A percentile compares a stretch with the other conserved stretches of the same genome.
These are phyloP conservation scores for Yarrowia sp. DNA, from an alignment of 805 yeast species.

Conservation along the genomic window DNA sequence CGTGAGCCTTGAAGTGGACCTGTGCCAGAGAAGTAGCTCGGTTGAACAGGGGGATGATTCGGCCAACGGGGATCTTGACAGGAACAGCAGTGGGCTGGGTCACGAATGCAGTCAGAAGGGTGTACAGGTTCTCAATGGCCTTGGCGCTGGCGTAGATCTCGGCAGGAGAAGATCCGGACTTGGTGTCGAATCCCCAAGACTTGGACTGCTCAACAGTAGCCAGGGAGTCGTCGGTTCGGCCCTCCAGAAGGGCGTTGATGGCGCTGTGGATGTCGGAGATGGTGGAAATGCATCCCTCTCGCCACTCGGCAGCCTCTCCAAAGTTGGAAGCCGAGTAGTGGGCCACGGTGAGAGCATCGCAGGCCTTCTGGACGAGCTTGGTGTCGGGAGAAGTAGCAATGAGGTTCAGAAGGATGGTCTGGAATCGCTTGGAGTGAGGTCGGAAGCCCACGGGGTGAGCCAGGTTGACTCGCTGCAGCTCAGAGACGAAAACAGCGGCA, in stretches of 20 bases:
- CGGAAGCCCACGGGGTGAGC: slow-evolving; percentile 76
- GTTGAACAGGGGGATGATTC: slow-evolving; percentile 52
- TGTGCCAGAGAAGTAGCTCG: slow-evolving; percentile 48
- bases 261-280: slow-evolving; percentile 30
- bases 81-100: slow-evolving; percentile 54
- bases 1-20: slow-evolving; percentile 52
- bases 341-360: slow-evolving; percentile 53
- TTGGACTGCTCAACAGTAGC: neutral
- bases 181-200: slow-evolving; percentile 14
- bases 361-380: slow-evolving; percentile 44
- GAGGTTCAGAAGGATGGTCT: slow-evolving; percentile 45
- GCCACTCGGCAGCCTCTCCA: slow-evolving; percentile 49
- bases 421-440: slow-evolving; percentile 68
- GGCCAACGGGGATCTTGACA: slow-evolving; percentile 63
- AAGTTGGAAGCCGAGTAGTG: slow-evolving; percentile 58
- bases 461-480: slow-evolving; percentile 43
- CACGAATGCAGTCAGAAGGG: slow-evolving; percentile 47
- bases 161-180: neutral
- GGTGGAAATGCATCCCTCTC: slow-evolving; percentile 47
- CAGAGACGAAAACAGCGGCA: slow-evolving; percentile 43
- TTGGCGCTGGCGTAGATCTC: slow-evolving; percentile 6
- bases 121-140: slow-evolving; percentile 25
- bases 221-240: slow-evolving; percentile 1
- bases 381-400: slow-evolving; percentile 38
- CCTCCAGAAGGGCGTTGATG: slow-evolving; percentile 28